Conservation (phyloP, 2,329 filamentous ascomycete species). For the Dryadomyces quercivorus region DNA sequence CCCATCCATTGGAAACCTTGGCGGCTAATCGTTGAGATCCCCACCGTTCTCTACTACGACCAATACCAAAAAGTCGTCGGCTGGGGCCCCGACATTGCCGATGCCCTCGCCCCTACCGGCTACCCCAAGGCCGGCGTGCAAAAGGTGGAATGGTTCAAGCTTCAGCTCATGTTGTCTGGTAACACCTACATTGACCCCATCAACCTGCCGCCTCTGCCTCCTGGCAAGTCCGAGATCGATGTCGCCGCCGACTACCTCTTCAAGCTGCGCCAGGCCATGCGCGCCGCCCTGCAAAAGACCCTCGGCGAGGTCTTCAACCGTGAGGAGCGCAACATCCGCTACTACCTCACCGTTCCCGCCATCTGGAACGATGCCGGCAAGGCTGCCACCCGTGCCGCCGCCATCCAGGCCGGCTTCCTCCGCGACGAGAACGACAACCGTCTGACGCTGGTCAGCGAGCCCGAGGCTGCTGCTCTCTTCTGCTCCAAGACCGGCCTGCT, state of each 20-base stretch:
- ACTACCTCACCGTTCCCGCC: slow-evolving; percentile 96
- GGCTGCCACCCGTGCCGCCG: slow-evolving; percentile 86
- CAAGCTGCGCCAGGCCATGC: slow-evolving; percentile 94
- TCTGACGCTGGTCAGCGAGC: slow-evolving; percentile 87
- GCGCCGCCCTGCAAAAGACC: slow-evolving; percentile 88
- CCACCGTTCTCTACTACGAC: slow-evolving; percentile 98
- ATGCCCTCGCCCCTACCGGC: slow-evolving; percentile 89
- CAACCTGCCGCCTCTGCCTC: slow-evolving; percentile 91
- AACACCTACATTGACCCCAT: slow-evolving; percentile 99
- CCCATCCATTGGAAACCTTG: too few relatives aligned
- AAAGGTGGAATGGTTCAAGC: slow-evolving; percentile 99
- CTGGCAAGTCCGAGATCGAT: slow-evolving; percentile 97
- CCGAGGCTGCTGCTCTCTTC: slow-evolving; percentile 93
- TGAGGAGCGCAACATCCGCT: slow-evolving; percentile 95
- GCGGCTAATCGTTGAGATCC: slow-evolving; percentile 50
- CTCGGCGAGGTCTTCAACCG: slow-evolving; percentile 95
- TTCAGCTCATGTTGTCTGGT: slow-evolving; percentile 95
- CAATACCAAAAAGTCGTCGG: slow-evolving; percentile 99
- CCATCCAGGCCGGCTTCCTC: slow-evolving; percentile 92
- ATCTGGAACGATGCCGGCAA: slow-evolving; percentile 99
- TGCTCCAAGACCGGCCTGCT: slow-evolving; percentile 93
- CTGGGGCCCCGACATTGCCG: slow-evolving; percentile 96
- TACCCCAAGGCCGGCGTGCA: slow-evolving; percentile 97
- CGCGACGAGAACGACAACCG: slow-evolving; percentile 97
- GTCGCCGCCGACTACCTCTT: slow-evolving; percentile 99